phyloP scores from a whole-genome alignment of 345 rosid genomes.

The Gossypium raimondii region DNA sequence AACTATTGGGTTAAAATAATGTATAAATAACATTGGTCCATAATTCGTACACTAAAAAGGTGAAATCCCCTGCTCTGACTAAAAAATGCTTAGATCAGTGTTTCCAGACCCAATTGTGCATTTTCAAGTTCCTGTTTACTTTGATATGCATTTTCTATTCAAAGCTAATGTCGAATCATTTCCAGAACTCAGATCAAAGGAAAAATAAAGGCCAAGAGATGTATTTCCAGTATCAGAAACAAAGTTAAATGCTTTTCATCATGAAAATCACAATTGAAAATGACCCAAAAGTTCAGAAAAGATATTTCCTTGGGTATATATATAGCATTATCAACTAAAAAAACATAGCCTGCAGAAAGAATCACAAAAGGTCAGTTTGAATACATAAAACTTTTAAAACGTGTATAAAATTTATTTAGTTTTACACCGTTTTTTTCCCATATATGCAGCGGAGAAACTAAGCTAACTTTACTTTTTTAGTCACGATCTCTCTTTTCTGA shows the following conservation, averaged over 20 bases:
- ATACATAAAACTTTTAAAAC: too few relatives aligned
- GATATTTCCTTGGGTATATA: neutral
- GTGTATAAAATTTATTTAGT: too few relatives aligned
- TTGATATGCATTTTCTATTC: too few relatives aligned
- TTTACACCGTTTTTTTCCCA: too few relatives aligned
- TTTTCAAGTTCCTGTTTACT: too few relatives aligned
- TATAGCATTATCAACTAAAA: neutral
- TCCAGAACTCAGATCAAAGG: neutral
- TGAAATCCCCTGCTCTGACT: too few relatives aligned
- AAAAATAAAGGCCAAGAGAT: neutral
- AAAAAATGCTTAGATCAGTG: too few relatives aligned
- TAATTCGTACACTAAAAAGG: too few relatives aligned
- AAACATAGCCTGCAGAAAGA: neutral
- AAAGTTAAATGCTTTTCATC: neutral
- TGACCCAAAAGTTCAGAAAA: neutral
- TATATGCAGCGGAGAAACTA: conserved; percentile 2
- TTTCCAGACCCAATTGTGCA: too few relatives aligned
- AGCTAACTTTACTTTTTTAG: neutral
- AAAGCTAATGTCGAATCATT: too few relatives aligned
- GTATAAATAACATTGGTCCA: too few relatives aligned
- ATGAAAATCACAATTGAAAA: neutral
- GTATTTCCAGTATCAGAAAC: neutral
- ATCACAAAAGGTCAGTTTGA: conserved; percentile 1
- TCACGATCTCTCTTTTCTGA: neutral
- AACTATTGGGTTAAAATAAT: too few relatives aligned